Evolutionary conservation across 495 filamentous ascomycete genomes (phyloP).

Genomic region (Apiosordaria backusii): DNA sequence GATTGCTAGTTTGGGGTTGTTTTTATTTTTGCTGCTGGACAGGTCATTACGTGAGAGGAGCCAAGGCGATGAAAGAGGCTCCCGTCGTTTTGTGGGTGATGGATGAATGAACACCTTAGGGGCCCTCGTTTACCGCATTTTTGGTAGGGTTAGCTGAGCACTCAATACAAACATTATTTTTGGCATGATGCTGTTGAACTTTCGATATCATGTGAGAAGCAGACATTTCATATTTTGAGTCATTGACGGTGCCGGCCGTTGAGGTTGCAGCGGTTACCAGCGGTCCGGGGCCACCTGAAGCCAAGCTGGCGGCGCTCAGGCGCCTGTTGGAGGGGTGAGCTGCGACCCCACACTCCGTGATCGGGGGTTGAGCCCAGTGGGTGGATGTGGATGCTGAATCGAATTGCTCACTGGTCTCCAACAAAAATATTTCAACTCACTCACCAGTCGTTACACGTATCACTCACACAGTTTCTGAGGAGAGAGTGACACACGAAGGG

Average conservation of each 20-base stretch:
- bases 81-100: not conserved
- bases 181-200: not conserved
- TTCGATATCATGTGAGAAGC: too few relatives aligned
- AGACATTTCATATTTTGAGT: not conserved
- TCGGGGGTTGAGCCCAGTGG: not conserved
- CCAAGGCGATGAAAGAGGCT: too few relatives aligned
- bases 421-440: slow-evolving; percentile 1
- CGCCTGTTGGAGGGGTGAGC: not conserved
- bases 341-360: slow-evolving; percentile 1
- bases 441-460: not conserved
- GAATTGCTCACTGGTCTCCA: not conserved
- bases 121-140: not conserved
- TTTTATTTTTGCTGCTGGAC: not conserved
- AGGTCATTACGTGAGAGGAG: not conserved
- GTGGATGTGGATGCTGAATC: not conserved
- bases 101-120: not conserved
- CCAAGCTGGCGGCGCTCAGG: not conserved
- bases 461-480: not conserved
- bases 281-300: not conserved
- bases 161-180: not conserved
- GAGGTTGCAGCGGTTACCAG: slow-evolving; percentile 1
- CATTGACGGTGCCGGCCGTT: not conserved
- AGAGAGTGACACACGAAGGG: not conserved
- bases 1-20: not conserved
- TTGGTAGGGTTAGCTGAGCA: not conserved